Percentiles rank a stretch among this genome's conserved stretches.
phyloP scores from a whole-genome alignment of 1,284 basidiomycete genomes.

The Ganoderma lingzhi region DNA sequence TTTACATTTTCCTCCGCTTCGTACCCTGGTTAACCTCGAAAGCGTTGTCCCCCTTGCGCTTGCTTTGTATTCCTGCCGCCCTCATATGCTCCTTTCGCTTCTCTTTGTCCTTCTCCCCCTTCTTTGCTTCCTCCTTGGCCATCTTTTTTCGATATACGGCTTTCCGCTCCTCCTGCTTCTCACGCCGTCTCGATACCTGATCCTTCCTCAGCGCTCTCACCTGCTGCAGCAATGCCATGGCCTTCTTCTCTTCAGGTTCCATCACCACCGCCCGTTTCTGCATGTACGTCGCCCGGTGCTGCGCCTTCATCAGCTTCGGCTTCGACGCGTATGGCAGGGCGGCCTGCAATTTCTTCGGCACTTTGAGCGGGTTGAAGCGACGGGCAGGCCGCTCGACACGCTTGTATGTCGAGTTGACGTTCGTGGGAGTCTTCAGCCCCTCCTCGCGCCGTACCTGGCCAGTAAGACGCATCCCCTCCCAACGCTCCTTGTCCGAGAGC shows the following conservation, averaged over 20 bases:
- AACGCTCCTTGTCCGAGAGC: constrained; percentile 78
- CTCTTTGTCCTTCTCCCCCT: constrained; percentile 64
- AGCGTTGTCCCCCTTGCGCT: constrained; percentile 61
- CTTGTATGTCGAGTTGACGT: constrained; percentile 92
- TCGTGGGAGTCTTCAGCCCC: constrained; percentile 83
- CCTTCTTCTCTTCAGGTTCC: constrained; percentile 94
- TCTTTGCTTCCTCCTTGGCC: constrained; percentile 74
- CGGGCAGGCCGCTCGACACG: constrained; percentile 81
- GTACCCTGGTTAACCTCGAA: constrained; percentile 59
- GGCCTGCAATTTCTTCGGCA: constrained; percentile 91
- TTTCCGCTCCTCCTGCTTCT: constrained; percentile 84
- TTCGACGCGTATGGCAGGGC: constrained; percentile 93
- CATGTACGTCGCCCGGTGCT: constrained; percentile 82
- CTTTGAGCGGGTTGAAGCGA: constrained; percentile 91
- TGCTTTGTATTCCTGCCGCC: constrained; percentile 75
- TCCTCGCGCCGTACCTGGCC: constrained; percentile 91
- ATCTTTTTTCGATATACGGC: constrained; percentile 71
- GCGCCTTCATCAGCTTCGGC: constrained; percentile 84
- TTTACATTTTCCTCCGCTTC: constrained; percentile 50
- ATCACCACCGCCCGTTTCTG: constrained; percentile 91
- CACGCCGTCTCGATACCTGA: constrained; percentile 78
- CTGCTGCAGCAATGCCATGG: constrained; percentile 93
- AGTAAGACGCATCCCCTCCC: constrained; percentile 96
- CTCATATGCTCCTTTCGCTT: constrained; percentile 84
- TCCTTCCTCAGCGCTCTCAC: constrained; percentile 93